phyloP scores from a whole-genome alignment of 1,139 yeast genomes.

The Candida sojae region DNA sequence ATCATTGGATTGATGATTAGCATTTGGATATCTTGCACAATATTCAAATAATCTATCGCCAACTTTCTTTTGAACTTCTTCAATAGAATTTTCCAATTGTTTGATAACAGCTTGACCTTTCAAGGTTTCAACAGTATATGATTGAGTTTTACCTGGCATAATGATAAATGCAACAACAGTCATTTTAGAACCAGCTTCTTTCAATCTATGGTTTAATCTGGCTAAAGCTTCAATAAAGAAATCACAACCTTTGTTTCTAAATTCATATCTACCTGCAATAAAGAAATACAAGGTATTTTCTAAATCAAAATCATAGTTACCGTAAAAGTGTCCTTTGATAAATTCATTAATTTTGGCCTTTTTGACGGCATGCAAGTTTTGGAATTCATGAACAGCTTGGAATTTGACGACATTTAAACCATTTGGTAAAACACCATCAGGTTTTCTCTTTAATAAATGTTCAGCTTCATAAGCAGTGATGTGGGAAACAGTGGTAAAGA shows the following conservation, averaged over 20 bases:
- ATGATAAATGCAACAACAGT: conserved; percentile 98
- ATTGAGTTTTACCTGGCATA: conserved; percentile 95
- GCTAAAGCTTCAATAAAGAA: conserved; percentile 93
- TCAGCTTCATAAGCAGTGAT: conserved; percentile 95
- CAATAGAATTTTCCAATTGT: conserved; percentile 86
- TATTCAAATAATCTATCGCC: conserved; percentile 90
- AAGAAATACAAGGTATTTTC: conserved; percentile 93
- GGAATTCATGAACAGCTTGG: conserved; percentile 97
- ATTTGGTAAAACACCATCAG: conserved; percentile 96
- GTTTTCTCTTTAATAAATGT: conserved; percentile 89
- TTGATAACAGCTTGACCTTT: conserved; percentile 96
- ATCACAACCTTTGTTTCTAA: conserved; percentile 95
- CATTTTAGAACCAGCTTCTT: conserved; percentile 78
- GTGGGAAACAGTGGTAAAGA: conserved; percentile 95
- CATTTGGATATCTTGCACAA: conserved; percentile 78
- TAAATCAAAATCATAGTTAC: conserved; percentile 91
- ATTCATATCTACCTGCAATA: conserved; percentile 97
- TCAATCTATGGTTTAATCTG: conserved; percentile 83
- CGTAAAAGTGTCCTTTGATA: conserved; percentile 95
- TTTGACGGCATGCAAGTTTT: conserved; percentile 88
- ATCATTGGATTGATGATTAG: conserved; percentile 39
- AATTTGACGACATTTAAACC: conserved; percentile 95
- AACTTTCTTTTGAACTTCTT: conserved; percentile 83
- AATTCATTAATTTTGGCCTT: conserved; percentile 93
- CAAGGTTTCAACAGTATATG: conserved; percentile 93